phyloP scores from a whole-genome alignment of 139 green algal species.

The Axilococcus clingmanii region DNA sequence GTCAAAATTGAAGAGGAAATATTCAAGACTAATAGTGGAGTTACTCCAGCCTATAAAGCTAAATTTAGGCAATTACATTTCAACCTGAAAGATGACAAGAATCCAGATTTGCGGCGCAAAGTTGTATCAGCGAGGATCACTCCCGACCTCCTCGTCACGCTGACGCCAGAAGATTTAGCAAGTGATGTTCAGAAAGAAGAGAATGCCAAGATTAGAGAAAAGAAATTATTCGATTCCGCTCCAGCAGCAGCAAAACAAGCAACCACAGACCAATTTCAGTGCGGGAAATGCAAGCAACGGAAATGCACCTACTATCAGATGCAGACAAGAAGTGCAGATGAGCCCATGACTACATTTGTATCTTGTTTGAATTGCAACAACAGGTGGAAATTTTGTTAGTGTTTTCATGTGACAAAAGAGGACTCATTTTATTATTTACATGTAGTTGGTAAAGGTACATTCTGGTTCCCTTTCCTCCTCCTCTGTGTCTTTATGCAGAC shows the following conservation, averaged over 20 bases:
- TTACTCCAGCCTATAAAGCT: conserved; percentile 78
- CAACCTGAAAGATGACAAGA: conserved; percentile 92
- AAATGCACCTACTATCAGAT: conserved; percentile 78
- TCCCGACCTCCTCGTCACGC: conserved; percentile 46
- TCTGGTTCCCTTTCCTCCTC: no score
- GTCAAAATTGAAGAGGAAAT: conserved; percentile 22
- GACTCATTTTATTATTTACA: not conserved
- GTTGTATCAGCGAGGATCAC: conserved; percentile 36
- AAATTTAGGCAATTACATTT: conserved; percentile 85
- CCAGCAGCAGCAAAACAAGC: conserved; percentile 29
- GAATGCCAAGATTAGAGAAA: conserved; percentile 77
- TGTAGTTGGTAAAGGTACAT: not conserved
- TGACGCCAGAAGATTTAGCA: conserved; percentile 87
- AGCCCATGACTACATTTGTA: conserved; percentile 83
- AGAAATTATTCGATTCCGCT: conserved; percentile 62
- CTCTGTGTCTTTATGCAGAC: not conserved
- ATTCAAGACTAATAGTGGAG: conserved; percentile 22
- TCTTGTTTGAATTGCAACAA: conserved; percentile 72
- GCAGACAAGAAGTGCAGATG: conserved; percentile 58
- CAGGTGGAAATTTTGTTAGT: conserved; percentile 88
- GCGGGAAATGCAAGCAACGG: conserved; percentile 83
- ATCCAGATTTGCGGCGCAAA: conserved; percentile 59
- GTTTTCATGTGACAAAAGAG: not conserved
- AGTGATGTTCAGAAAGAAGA: conserved; percentile 56
- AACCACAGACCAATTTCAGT: conserved; percentile 89